A percentile compares a stretch with the other conserved stretches of the same genome.
Conservation (phyloP, 2,329 filamentous ascomycete species). For the Pestalotiopsis sp. region DNA sequence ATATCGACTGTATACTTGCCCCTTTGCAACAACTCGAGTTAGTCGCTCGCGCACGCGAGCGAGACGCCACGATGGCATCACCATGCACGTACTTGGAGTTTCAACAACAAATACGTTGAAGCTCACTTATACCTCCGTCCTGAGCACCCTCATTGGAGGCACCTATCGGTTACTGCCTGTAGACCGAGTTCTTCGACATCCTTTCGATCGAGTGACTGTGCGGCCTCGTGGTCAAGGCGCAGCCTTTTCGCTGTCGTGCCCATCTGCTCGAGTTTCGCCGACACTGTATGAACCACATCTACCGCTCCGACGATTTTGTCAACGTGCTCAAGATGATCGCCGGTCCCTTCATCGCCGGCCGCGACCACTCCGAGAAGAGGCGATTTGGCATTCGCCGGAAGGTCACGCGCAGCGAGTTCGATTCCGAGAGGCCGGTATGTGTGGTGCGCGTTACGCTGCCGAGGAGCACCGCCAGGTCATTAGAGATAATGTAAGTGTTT, state of each 20-base stretch:
- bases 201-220: slow-evolving; percentile 14
- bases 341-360: background rate
- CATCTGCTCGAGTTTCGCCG: slow-evolving; percentile 14
- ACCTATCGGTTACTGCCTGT: slow-evolving; percentile 14
- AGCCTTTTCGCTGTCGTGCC: slow-evolving; percentile 19
- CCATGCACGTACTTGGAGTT: background rate
- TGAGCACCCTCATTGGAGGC: background rate
- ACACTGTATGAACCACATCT: slow-evolving; percentile 17
- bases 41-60: background rate
- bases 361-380: background rate
- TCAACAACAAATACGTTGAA: background rate
- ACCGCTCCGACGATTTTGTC: slow-evolving; percentile 17
- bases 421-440: background rate
- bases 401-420: background rate
- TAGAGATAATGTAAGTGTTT: background rate
- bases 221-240: slow-evolving; percentile 12
- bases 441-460: background rate
- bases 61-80: background rate
- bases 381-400: background rate
- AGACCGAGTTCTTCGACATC: slow-evolving; percentile 16
- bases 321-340: background rate
- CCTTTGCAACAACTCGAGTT: background rate
- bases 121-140: background rate
- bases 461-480: background rate
- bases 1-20: background rate